Base-by-base conservation (phyloP, 129 eudicot genomes). In the Cynara cardunculus region DNA sequence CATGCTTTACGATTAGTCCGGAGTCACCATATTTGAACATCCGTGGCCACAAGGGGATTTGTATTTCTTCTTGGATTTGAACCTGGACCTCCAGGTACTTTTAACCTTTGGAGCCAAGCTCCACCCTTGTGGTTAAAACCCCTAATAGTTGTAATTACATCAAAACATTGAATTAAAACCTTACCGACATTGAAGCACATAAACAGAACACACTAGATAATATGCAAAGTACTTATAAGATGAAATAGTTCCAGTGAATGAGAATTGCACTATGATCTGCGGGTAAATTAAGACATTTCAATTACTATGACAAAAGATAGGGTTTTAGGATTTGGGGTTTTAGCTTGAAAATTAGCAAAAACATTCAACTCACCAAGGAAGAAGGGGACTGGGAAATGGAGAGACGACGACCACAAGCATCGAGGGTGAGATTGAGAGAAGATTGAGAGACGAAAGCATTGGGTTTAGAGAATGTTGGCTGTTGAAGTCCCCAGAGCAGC, bases 401-500 rank as follows among this genome's bases (percentile, higher is more conserved):
- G 87, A 94, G 89, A 75, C 91, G 83, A 26, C 90, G 97, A 27
- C 98, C 98, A 62, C 96, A 94, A 74, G 98, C 91, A 75, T 94
- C 97, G 59, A 94, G 86, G 0, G 74, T 64, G 65, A 92, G 91
- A 1, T 87, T 79, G 61, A 92, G 92, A 69, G 97, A 90, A 24
- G 97, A 84, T 71, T 94, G 97, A 0, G 37, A 13, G 14, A 90
- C 98, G 25, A 92, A 90, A 18, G 96, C 96, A 75, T 94, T 94
- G 26, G 89, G 85, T 77, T 92, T 92, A 3, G 96, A 86, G 71
- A 71, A 81, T 25, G 86, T 87, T 4, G 97, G 98, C 82, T 94
- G 98, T 80, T 94, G 97, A 69, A 92, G 87, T 0, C 91, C 97
- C 98, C 98, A 94, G 1, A 94, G 85, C 30, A 94, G 77, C 96